Conservation (phyloP, 1,139 yeast species). For the Hemisphaericaspora lyxosophila region DNA sequence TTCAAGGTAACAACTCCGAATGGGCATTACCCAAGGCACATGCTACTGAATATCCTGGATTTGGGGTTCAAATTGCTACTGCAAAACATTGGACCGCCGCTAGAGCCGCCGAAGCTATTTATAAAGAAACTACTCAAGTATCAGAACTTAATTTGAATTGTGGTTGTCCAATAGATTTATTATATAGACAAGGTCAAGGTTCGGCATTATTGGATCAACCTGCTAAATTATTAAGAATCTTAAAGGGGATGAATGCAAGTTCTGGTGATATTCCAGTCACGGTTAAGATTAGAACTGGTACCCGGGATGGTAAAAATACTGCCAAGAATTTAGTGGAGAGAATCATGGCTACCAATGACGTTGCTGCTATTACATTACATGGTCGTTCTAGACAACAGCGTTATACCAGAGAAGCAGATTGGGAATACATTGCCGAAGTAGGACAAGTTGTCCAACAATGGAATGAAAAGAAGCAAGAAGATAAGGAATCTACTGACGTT, state of each 20-base stretch:
- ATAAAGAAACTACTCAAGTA: slow-evolving; percentile 52
- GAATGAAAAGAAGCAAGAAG: slow-evolving; percentile 52
- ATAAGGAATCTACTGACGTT: slow-evolving; percentile 52
- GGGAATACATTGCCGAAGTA: slow-evolving; percentile 82
- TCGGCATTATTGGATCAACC: slow-evolving; percentile 92
- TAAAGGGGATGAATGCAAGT: slow-evolving; percentile 85
- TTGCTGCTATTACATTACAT: slow-evolving; percentile 89
- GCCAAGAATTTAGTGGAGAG: slow-evolving; percentile 75
- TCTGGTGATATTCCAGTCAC: slow-evolving; percentile 91
- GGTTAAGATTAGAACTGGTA: slow-evolving; percentile 89
- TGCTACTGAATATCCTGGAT: slow-evolving; percentile 75
- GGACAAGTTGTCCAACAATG: slow-evolving; percentile 65
- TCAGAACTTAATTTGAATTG: slow-evolving; percentile 88
- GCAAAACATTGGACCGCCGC: slow-evolving; percentile 92
- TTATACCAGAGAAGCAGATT: slow-evolving; percentile 86
- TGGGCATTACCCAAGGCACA: slow-evolving; percentile 98
- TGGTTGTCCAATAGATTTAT: slow-evolving; percentile 95
- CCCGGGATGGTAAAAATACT: slow-evolving; percentile 80
- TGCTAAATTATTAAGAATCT: slow-evolving; percentile 70
- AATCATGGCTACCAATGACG: slow-evolving; percentile 72
- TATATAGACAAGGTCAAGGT: slow-evolving; percentile 93
- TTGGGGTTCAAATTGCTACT: slow-evolving; percentile 92
- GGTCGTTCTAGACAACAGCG: slow-evolving; percentile 97
- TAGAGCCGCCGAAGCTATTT: slow-evolving; percentile 81
- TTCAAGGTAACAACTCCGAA: slow-evolving; percentile 89